Conservation (phyloP, 305 asterid genomes). For the Fraxinus dipetala region DNA sequence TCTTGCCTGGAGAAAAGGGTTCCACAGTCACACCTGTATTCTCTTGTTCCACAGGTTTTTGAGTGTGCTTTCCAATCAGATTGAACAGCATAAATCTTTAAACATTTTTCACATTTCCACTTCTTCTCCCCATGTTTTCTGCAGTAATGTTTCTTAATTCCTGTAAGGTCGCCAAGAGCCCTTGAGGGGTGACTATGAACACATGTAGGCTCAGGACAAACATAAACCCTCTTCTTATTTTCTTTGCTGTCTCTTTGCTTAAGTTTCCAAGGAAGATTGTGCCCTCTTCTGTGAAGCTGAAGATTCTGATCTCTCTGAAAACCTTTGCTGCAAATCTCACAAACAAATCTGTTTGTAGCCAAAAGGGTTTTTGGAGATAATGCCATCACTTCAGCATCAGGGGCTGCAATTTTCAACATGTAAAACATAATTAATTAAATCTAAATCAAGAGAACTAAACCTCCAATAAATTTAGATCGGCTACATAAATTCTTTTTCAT, state of each 20-base stretch:
- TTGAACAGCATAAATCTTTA: constrained; percentile 76
- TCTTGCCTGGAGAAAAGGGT: constrained; percentile 75
- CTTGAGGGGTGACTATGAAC: constrained; percentile 78
- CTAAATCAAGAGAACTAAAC: background rate
- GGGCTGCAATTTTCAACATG: constrained; percentile 39
- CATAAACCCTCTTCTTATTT: constrained; percentile 58
- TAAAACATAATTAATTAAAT: background rate
- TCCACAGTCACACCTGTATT: constrained; percentile 84
- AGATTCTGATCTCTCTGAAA: constrained; percentile 92
- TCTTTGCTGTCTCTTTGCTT: constrained; percentile 70
- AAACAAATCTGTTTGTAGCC: constrained; percentile 72
- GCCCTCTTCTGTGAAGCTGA: constrained; percentile 83
- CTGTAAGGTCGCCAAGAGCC: constrained; percentile 82
- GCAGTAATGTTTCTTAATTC: constrained; percentile 81
- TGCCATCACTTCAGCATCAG: constrained; percentile 85
- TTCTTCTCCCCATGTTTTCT: constrained; percentile 91
- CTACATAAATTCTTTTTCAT: background rate
- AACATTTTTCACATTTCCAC: constrained; percentile 78
- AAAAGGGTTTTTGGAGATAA: constrained; percentile 66
- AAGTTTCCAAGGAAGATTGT: constrained; percentile 87
- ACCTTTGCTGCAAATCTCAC: constrained; percentile 83
- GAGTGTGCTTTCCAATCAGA: constrained; percentile 90
- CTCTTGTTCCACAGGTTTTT: constrained; percentile 78
- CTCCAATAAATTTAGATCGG: background rate
- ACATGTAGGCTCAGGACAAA: constrained; percentile 73